Percentiles rank a stretch among this genome's conserved stretches.
Evolutionary conservation across 208 protist genomes (phyloP).

Genomic region (Acanthamoeba royreba): DNA sequence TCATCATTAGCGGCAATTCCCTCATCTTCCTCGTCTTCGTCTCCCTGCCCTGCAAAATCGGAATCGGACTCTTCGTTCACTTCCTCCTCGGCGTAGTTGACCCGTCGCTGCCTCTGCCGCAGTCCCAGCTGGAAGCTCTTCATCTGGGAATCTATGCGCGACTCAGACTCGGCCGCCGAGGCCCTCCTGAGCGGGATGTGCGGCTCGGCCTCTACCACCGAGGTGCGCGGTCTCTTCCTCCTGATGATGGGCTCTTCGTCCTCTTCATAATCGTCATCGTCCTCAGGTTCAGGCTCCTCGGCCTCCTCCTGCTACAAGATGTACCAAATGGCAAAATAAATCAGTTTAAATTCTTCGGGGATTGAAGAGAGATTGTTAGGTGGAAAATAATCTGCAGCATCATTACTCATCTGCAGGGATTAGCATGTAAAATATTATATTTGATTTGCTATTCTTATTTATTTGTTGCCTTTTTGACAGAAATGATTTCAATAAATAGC

Average conservation of each 20-base stretch:
- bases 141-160: neutral
- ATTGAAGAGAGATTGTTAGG: neutral
- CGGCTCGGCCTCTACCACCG: too few species aligned
- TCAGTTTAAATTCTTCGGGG: neutral
- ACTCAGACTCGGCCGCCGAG: neutral
- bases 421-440: too few species aligned
- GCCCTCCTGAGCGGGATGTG: too few species aligned
- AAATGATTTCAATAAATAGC: too few species aligned
- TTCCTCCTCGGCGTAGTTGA: constrained; percentile 26
- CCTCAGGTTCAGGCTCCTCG: neutral
- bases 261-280: constrained; percentile 7
- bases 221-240: neutral
- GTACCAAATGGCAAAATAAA: neutral
- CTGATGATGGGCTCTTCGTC: neutral
- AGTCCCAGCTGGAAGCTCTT: constrained; percentile 32
- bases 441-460: too few species aligned
- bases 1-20: neutral
- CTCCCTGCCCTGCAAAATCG: neutral
- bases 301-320: neutral
- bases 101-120: neutral
- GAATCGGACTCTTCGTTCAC: neutral
- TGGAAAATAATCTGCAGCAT: too few species aligned
- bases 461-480: too few species aligned
- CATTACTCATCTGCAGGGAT: too few species aligned
- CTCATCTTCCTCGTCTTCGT: neutral